phyloP scores from a whole-genome alignment of 192 early-diverging fungal species.

The Thoreauomyces humboldtii region DNA sequence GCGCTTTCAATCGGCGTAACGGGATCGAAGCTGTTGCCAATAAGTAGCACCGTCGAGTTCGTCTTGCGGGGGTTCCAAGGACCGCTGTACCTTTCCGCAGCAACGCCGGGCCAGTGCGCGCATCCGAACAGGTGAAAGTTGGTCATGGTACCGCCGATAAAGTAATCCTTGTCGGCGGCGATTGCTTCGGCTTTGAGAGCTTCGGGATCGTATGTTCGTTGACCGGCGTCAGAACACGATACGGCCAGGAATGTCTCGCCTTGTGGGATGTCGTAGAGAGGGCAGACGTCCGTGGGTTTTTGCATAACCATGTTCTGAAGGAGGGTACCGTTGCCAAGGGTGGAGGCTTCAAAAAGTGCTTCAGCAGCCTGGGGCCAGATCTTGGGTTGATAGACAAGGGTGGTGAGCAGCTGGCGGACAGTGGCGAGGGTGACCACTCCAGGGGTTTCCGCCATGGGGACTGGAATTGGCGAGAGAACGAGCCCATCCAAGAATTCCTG shows the following conservation, averaged over 20 bases:
- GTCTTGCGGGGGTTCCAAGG: constrained; percentile 41
- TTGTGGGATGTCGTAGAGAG: background rate
- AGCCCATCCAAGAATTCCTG: constrained; percentile 12
- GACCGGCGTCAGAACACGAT: background rate
- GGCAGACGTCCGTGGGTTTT: background rate
- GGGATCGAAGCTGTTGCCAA: constrained; percentile 45
- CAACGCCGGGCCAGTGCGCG: constrained; percentile 33
- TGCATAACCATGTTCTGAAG: background rate
- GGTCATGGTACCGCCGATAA: background rate
- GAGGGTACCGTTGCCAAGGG: constrained; percentile 11
- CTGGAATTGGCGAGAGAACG: constrained; percentile 7
- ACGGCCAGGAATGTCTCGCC: background rate
- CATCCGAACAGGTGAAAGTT: constrained; percentile 7
- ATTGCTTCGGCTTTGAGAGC: background rate
- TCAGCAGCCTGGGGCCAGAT: constrained; percentile 18
- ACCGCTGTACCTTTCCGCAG: constrained; percentile 39
- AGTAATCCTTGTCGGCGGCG: background rate
- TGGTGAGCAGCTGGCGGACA: background rate
- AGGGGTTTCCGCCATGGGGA: constrained; percentile 12
- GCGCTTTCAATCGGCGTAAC: constrained; percentile 43
- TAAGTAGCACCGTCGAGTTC: constrained; percentile 34
- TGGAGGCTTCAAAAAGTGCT: constrained; percentile 3
- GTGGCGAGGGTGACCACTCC: background rate
- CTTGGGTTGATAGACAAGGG: constrained; percentile 12
- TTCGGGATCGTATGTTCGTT: background rate